Conservation (phyloP, 805 yeast species). For the Metschnikowia proteae region DNA sequence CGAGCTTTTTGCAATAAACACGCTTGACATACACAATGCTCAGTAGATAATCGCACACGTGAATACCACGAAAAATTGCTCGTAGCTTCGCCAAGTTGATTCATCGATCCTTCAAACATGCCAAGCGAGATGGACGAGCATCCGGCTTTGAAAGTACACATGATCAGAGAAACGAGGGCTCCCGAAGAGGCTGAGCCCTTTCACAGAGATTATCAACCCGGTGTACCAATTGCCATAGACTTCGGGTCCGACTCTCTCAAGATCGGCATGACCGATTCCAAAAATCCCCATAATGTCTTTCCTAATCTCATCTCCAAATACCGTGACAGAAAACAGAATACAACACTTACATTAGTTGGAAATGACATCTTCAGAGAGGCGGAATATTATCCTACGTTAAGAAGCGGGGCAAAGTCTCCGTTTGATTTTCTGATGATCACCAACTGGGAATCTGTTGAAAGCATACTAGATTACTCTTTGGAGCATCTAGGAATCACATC, state of each 20-base stretch:
- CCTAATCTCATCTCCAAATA: conserved; percentile 68
- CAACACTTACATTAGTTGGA: conserved; percentile 71
- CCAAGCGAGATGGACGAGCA: conserved; percentile 18
- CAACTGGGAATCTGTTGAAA: conserved; percentile 90
- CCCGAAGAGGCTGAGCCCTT: conserved; percentile 45
- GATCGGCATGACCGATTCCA: conserved; percentile 51
- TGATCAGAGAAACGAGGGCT: conserved; percentile 38
- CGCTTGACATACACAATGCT: not conserved
- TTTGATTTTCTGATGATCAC: conserved; percentile 84
- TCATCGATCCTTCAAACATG: not conserved
- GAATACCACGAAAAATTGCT: conserved; percentile 10
- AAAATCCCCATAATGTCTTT: conserved; percentile 57
- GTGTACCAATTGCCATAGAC: conserved; percentile 83
- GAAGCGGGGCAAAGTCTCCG: conserved; percentile 69
- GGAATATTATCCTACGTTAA: conserved; percentile 42
- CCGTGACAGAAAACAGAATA: conserved; percentile 70
- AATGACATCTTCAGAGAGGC: conserved; percentile 70
- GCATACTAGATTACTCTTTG: conserved; percentile 77
- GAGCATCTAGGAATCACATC: conserved; percentile 66
- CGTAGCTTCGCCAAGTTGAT: conserved; percentile 3
- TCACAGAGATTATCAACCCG: conserved; percentile 43
- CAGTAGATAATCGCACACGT: not conserved
- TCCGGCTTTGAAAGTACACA: conserved; percentile 42
- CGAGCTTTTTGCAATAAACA: not conserved
- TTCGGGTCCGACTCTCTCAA: conserved; percentile 65